Evolutionary conservation across 148 eudicot genomes (phyloP).

Genomic region (Rheum nobile): DNA sequence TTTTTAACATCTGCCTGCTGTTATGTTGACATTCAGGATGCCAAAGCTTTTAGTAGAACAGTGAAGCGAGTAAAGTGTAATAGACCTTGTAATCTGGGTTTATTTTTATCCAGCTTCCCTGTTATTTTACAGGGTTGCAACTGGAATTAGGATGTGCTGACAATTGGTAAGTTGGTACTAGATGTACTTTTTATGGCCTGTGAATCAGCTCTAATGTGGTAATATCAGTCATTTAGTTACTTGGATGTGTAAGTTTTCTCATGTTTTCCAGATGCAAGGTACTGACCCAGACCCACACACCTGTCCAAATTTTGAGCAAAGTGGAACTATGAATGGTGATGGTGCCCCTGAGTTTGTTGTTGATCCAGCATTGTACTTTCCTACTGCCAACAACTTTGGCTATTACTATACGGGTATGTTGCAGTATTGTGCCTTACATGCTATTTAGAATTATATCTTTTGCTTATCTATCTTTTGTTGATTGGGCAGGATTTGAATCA

Average conservation of each 20-base stretch:
- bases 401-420: slow-evolving; percentile 70
- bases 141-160: slow-evolving; percentile 2
- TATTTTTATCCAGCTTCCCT: neutral
- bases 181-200: neutral
- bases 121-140: neutral
- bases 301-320: slow-evolving; percentile 27
- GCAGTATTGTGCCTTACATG: neutral
- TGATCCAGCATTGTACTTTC: slow-evolving; percentile 68
- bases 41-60: neutral
- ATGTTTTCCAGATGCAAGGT: slow-evolving; percentile 37
- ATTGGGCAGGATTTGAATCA: slow-evolving; percentile 58
- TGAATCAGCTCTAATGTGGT: neutral
- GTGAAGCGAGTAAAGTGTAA: neutral
- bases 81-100: neutral
- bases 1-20: neutral
- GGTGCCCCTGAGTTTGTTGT: slow-evolving; percentile 55
- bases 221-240: neutral
- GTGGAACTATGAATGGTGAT: slow-evolving; percentile 48
- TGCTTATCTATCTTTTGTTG: neutral
- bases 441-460: neutral
- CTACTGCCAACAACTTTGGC: slow-evolving; percentile 67
- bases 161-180: neutral
- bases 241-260: neutral
- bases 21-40: neutral
- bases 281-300: slow-evolving; percentile 34